Percentiles rank a stretch among this genome's conserved stretches.
Conservation (phyloP, 176 grass and related monocot species). For the Paspalum vaginatum region DNA sequence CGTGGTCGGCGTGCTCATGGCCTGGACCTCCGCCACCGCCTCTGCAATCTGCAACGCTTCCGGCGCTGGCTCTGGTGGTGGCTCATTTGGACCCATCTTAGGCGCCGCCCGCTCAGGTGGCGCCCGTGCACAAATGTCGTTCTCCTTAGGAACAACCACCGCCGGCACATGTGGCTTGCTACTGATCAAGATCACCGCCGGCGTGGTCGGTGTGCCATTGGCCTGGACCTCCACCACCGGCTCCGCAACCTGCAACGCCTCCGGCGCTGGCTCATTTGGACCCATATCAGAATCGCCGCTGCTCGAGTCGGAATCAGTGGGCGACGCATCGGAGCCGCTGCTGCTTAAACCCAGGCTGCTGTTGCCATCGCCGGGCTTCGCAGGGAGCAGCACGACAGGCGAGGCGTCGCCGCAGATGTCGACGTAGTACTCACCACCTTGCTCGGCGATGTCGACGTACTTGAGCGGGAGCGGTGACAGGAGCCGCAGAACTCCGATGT, state of each 20-base stretch:
- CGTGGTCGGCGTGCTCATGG: too few species aligned
- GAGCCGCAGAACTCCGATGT: background rate
- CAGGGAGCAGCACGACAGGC: slow-evolving; percentile 2
- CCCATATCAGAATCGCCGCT: background rate
- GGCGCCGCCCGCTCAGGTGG: background rate
- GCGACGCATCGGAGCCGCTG: background rate
- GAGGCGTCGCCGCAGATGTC: slow-evolving; percentile 54
- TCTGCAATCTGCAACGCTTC: background rate
- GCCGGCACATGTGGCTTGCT: too few species aligned
- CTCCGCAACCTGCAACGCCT: background rate
- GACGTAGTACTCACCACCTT: slow-evolving; percentile 8
- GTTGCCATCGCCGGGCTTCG: background rate
- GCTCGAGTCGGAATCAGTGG: slow-evolving; percentile 5
- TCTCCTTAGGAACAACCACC: background rate
- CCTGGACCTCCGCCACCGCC: background rate
- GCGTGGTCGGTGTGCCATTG: too few species aligned
- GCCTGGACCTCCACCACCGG: background rate
- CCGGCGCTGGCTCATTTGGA: background rate
- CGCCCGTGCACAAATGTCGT: too few species aligned
- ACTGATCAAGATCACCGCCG: background rate
- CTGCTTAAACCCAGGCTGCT: slow-evolving; percentile 6
- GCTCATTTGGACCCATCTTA: background rate
- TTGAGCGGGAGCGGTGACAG: slow-evolving; percentile 32
- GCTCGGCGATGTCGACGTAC: slow-evolving; percentile 15
- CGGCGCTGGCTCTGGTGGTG: background rate